Conservation (phyloP, 768 basidiomycete species). For the Tulasnella sp. region DNA sequence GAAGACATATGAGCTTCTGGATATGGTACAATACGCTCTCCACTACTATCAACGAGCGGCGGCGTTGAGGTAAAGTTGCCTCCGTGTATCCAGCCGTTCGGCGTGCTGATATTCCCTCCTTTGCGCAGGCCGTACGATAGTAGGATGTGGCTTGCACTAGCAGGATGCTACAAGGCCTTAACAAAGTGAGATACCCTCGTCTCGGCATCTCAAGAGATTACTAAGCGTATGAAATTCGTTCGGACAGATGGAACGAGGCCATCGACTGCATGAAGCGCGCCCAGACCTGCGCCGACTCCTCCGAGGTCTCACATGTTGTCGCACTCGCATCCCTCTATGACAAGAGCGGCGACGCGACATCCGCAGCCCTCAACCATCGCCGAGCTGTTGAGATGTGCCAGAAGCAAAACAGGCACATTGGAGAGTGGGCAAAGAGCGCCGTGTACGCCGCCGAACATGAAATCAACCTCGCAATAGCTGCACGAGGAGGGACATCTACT, state of each 20-base stretch:
- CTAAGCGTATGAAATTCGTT: slow-evolving; percentile 1
- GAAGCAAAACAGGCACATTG: slow-evolving; percentile 49
- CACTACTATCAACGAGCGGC: slow-evolving; percentile 96
- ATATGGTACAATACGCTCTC: slow-evolving; percentile 93
- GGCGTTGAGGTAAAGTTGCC: slow-evolving; percentile 56
- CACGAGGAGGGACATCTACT: slow-evolving; percentile 31
- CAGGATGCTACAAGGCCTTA: slow-evolving; percentile 87
- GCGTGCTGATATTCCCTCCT: background rate
- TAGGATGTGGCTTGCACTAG: slow-evolving; percentile 91
- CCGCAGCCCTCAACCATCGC: slow-evolving; percentile 71
- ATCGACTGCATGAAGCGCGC: slow-evolving; percentile 88
- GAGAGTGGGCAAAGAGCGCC: slow-evolving; percentile 76
- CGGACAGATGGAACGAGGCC: slow-evolving; percentile 67
- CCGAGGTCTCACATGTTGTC: slow-evolving; percentile 60
- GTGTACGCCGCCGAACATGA: slow-evolving; percentile 77
- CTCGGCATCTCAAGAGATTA: background rate
- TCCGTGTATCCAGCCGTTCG: background rate
- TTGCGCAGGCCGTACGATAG: slow-evolving; percentile 78
- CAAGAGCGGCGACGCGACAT: slow-evolving; percentile 51
- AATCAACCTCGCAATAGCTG: slow-evolving; percentile 27
- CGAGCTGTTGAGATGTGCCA: slow-evolving; percentile 31
- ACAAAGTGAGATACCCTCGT: slow-evolving; percentile 42
- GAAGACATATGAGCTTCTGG: slow-evolving; percentile 92
- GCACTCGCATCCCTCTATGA: slow-evolving; percentile 66
- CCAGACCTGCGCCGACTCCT: slow-evolving; percentile 65